Base-by-base conservation (phyloP, 352 stramenopile species). In the Phytopythium montanum region DNA sequence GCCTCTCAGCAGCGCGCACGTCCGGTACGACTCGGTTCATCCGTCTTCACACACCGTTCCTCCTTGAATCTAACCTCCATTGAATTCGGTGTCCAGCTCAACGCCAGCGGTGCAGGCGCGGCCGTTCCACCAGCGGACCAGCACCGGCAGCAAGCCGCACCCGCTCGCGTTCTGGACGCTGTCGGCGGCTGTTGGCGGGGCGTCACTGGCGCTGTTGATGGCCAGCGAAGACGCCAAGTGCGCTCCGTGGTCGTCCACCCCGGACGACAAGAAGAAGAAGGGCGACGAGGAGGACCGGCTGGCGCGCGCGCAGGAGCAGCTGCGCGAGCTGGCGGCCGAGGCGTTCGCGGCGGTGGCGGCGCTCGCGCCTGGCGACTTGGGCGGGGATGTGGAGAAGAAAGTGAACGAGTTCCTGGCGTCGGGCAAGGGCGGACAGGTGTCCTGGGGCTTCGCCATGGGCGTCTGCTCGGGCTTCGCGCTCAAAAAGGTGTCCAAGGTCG, bases 401-500 rank as follows among this genome's bases (percentile, higher is more conserved):
- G 58, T 87, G 44, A 73, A 85, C 25, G 74, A 84, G 39, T 91
- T 90, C 31, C 46, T 91, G 29, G 68, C 64, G 54, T 88, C 79
- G 8, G 83, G 81, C 45, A 86, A 86, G 62, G 75, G 68, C 26
- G 81, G 79, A 0, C 87, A 97, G 61, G 68, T 98, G 54, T 92
- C 87, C 0, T 95, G 94, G 81, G 94, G 92, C 10, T 91, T 94
- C 38, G 69, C 91, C 28, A 88, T 98, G 72, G 94, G 94, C 55
- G 91, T 85, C 39, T 98, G 89, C 72, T 92, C 86, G 8, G 94
- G 90, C 23, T 90, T 94, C 48, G 86, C 94, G 33, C 62, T 96
- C 4, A 97, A 97, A 61, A 97, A 97, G 61, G 67, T 97, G 41
- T 96, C 90, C 25, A 97, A 97, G 63, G 63, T 91, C 29, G 78